A percentile compares a stretch with the other conserved stretches of the same genome.
Conservation (phyloP, 2,329 filamentous ascomycete species). For the Aspergillus piperis region DNA sequence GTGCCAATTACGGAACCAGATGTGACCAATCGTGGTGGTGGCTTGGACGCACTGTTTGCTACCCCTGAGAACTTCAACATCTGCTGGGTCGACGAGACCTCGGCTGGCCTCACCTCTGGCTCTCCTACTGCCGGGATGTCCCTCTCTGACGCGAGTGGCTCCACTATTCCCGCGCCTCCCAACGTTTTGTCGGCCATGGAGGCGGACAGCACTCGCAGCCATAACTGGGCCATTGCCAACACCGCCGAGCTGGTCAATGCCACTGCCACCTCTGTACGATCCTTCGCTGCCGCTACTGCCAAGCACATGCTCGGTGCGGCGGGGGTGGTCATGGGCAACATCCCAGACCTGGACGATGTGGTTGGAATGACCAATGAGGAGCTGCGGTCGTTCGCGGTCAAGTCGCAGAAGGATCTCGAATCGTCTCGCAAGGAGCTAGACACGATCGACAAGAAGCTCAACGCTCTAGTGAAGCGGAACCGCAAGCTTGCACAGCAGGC, state of each 20-base stretch:
- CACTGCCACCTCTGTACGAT: conserved; percentile 38
- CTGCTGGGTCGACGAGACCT: conserved; percentile 45
- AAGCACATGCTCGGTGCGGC: conserved; percentile 41
- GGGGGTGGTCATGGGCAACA: conserved; percentile 32
- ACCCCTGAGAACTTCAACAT: conserved; percentile 49
- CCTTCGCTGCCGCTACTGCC: conserved; percentile 38
- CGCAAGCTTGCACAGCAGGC: conserved; percentile 47
- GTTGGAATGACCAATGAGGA: conserved; percentile 46
- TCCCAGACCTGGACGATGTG: conserved; percentile 42
- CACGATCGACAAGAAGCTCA: conserved; percentile 46
- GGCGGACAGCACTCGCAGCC: conserved; percentile 40
- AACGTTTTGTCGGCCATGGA: conserved; percentile 44
- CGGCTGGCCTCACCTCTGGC: conserved; percentile 28
- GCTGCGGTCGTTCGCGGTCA: conserved; percentile 41
- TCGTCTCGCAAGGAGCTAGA: conserved; percentile 68
- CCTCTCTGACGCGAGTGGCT: conserved; percentile 25
- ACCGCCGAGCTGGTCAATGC: conserved; percentile 38
- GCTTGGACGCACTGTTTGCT: conserved; percentile 47
- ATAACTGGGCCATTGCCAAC: conserved; percentile 41
- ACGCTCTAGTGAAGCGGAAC: conserved; percentile 44
- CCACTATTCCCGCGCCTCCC: conserved; percentile 29
- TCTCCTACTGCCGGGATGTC: conserved; percentile 26
- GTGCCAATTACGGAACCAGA: conserved; percentile 42
- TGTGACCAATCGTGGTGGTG: conserved; percentile 46
- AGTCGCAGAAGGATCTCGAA: conserved; percentile 66